Evolutionary conservation across 352 stramenopile genomes (phyloP).

Genomic region (Globisporangium acanthophoron): DNA sequence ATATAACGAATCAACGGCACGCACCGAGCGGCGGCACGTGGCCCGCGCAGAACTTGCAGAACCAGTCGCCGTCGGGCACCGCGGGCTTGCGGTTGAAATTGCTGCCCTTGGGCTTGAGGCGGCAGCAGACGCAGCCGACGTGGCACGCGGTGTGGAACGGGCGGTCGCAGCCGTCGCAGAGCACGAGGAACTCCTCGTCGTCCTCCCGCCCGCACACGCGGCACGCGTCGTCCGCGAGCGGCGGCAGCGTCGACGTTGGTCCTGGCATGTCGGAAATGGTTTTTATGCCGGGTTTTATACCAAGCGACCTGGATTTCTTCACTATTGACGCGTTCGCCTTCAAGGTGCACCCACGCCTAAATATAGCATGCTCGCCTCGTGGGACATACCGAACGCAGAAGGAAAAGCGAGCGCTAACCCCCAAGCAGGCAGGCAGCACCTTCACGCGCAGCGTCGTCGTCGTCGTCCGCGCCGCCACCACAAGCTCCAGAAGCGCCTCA

Average conservation of each 20-base stretch:
- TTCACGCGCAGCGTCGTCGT: too few species aligned
- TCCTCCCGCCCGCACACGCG: constrained; percentile 74
- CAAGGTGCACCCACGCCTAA: too few species aligned
- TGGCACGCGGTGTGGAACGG: constrained; percentile 74
- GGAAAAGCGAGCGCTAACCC: too few species aligned
- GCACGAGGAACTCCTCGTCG: constrained; percentile 70
- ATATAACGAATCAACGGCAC: constrained; percentile 7
- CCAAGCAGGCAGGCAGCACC: background rate
- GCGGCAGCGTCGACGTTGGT: too few species aligned
- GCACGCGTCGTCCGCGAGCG: constrained; percentile 64
- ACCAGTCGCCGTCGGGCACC: constrained; percentile 81
- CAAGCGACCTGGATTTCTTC: too few species aligned
- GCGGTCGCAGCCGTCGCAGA: constrained; percentile 77
- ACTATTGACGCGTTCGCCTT: too few species aligned
- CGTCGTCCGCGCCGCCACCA: too few species aligned
- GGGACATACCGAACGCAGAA: too few species aligned
- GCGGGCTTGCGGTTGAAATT: constrained; percentile 70
- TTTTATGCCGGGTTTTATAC: too few species aligned
- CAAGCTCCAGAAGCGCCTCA: too few species aligned
- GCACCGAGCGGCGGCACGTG: constrained; percentile 44
- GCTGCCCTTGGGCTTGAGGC: constrained; percentile 59
- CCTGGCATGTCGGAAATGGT: too few species aligned
- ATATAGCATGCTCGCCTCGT: too few species aligned
- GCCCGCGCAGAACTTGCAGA: constrained; percentile 81
- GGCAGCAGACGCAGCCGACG: constrained; percentile 71